Evolutionary conservation across 140 eudicot species (phyloP).

Genomic region (Cichorium intybus): DNA sequence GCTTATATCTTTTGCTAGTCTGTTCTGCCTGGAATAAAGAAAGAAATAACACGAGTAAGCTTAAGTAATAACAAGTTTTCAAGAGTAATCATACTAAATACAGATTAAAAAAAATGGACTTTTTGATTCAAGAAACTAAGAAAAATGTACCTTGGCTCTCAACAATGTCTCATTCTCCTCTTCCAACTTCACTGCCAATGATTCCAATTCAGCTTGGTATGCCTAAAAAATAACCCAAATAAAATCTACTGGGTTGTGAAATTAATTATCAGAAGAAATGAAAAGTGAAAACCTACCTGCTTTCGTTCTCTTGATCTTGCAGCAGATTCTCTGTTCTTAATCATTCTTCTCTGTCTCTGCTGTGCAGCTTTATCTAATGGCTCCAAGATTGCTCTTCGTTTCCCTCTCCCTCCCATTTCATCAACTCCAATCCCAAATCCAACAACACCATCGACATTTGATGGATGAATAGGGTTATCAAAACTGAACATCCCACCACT

Average conservation of each 20-base stretch:
- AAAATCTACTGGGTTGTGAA: background rate
- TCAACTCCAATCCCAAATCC: slow-evolving; percentile 42
- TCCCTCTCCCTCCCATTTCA: slow-evolving; percentile 50
- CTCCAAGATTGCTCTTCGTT: slow-evolving; percentile 58
- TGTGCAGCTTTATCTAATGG: slow-evolving; percentile 82
- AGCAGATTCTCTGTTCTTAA: slow-evolving; percentile 92
- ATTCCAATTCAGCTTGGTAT: slow-evolving; percentile 76
- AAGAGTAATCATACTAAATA: background rate
- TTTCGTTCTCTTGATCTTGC: slow-evolving; percentile 95
- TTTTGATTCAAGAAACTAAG: background rate
- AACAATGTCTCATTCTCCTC: slow-evolving; percentile 66
- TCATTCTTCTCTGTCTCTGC: slow-evolving; percentile 94
- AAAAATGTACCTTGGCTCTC: slow-evolving; percentile 54
- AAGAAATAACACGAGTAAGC: background rate
- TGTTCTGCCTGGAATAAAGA: slow-evolving; percentile 46
- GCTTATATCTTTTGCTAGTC: slow-evolving; percentile 55
- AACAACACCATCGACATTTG: slow-evolving; percentile 20
- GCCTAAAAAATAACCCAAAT: slow-evolving; percentile 42
- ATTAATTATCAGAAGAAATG: background rate
- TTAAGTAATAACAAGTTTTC: background rate
- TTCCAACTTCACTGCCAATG: slow-evolving; percentile 71
- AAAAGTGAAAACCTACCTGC: slow-evolving; percentile 35
- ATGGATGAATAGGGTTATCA: slow-evolving; percentile 19
- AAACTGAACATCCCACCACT: slow-evolving; percentile 45
- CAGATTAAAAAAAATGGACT: background rate